Evolutionary conservation across 225 moss, liverwort and hornwort species (phyloP).

Genomic region (Ulota crispa): DNA sequence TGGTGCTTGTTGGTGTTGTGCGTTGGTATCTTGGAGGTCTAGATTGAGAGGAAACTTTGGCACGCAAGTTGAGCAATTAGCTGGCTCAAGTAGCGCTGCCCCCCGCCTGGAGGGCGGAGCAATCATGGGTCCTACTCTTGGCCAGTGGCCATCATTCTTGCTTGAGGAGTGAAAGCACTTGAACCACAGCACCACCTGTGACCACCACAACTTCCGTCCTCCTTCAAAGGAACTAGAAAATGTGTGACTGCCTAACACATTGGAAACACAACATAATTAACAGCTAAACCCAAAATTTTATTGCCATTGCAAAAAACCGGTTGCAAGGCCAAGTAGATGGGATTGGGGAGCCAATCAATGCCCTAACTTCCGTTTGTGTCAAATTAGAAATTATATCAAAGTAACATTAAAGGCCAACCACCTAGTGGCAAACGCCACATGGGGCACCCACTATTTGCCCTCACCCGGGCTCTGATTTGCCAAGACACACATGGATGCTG

Average conservation of each 20-base stretch:
- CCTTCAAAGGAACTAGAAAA: neutral
- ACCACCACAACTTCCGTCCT: neutral
- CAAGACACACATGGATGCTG: neutral
- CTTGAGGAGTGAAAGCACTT: neutral
- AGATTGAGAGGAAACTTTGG: neutral
- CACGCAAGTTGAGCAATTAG: conserved; percentile 13
- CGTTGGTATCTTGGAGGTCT: neutral
- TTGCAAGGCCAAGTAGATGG: conserved; percentile 23
- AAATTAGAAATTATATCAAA: neutral
- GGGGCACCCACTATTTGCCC: neutral
- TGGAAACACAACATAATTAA: neutral
- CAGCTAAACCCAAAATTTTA: neutral
- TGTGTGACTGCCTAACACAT: neutral
- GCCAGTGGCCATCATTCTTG: neutral
- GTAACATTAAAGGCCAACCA: neutral
- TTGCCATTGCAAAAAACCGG: neutral
- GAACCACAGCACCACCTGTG: conserved; percentile 5
- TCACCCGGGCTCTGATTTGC: no score
- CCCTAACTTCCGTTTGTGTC: neutral
- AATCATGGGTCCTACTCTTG: neutral
- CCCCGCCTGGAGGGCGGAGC: neutral
- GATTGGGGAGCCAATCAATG: neutral
- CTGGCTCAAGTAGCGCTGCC: conserved; percentile 18
- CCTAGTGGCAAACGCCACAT: conserved; percentile 27
- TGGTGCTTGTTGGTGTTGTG: neutral